Base-by-base conservation (phyloP, 176 grass and related monocot genomes). In the Sorghum bicolor region DNA sequence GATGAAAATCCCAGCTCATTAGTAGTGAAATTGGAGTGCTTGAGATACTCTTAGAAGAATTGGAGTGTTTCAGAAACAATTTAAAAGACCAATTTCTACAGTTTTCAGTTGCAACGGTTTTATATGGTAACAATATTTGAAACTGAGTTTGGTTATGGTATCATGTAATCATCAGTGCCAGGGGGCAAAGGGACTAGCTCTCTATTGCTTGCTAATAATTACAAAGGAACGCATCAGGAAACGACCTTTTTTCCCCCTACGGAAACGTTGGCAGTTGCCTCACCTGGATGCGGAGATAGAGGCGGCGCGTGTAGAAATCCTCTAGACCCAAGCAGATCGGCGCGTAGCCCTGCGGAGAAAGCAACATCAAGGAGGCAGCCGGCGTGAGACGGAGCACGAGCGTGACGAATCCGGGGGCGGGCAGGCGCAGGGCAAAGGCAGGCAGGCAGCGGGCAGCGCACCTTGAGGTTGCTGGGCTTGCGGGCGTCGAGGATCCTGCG, bases 231-330 rank as follows among this genome's bases (percentile, higher is more conserved):
- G 25, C 22, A 66, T 44, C 14, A 16, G 19, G 4, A 25, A 43
- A 16, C 5, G 7, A 11, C 8, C 2, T 12, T 44, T 14, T 10
- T 43, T 72, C n/a, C n/a, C n/a, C n/a, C n/a, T n/a, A n/a, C n/a
- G 58, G 3, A 82, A 77, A 87, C 69, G 19, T 16, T 33, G 5
- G 19, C 44, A 71, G 64, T 88, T 52, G 41, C 38, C 83, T 76
- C 38, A 97, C 94, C 94, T 97, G 94, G 87, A 94, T 92, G 74
- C 94, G 92, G 86, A 94, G 94, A 85, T 97, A 97, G 83, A 97
- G 92, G 39, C 92, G 87, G 50, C 94, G 89, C 8, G 92, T 97
- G 89, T 97, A 97, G 87, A 97, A 97, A 89, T 97, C 94, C 88
- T 97, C 94, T 36, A 87, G 83, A 5, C 94, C 94, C 78, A 97